Evolutionary conservation across 1,284 basidiomycete species (phyloP).

Genomic region (Trametes versicolor): DNA sequence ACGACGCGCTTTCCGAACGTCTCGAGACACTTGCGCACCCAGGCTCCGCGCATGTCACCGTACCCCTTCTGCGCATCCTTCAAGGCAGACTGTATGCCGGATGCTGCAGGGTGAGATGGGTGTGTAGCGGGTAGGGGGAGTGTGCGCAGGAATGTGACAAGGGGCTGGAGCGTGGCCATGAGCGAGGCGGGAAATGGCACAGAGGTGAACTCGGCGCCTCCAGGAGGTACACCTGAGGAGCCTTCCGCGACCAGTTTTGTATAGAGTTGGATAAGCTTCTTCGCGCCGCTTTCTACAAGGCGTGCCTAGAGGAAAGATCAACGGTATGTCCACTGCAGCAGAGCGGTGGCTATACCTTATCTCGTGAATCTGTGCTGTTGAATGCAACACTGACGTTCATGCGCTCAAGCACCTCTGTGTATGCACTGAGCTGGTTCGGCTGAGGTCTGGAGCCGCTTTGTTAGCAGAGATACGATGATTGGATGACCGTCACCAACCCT

Average conservation of each 20-base stretch:
- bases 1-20: slow-evolving; percentile 71
- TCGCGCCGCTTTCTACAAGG: slow-evolving; percentile 80
- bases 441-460: slow-evolving; percentile 61
- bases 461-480: background rate
- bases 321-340: slow-evolving; percentile 4
- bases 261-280: slow-evolving; percentile 80
- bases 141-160: slow-evolving; percentile 74
- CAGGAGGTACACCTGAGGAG: slow-evolving; percentile 74
- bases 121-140: slow-evolving; percentile 80
- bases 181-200: slow-evolving; percentile 64
- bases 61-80: slow-evolving; percentile 83
- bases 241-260: slow-evolving; percentile 85
- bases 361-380: slow-evolving; percentile 66
- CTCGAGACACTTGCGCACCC: slow-evolving; percentile 78
- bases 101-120: slow-evolving; percentile 79
- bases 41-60: slow-evolving; percentile 83
- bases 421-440: slow-evolving; percentile 66
- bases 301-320: slow-evolving; percentile 59
- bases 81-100: slow-evolving; percentile 67
- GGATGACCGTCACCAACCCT: slow-evolving; percentile 58
- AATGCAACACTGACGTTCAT: slow-evolving; percentile 84
- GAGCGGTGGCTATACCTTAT: slow-evolving; percentile 59
- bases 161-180: slow-evolving; percentile 62
- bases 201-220: slow-evolving; percentile 63
- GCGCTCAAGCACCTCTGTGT: slow-evolving; percentile 76